These are phyloP conservation scores for Lactarius hengduanensis DNA, from an alignment of 768 basidiomycete genomes.

Conservation along the genomic window DNA sequence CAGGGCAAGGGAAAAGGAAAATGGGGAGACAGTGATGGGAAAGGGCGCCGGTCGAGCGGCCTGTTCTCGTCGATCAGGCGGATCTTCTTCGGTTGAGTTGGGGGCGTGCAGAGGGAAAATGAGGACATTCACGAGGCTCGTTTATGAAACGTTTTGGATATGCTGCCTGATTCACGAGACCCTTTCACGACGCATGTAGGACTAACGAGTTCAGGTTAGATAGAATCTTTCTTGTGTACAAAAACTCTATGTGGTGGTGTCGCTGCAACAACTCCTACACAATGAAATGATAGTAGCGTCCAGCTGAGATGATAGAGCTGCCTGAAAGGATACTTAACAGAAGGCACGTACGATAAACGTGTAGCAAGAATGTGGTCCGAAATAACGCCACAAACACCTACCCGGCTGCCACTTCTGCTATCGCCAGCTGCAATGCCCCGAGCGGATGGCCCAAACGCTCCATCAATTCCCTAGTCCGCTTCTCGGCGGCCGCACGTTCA, in stretches of 20 bases:
- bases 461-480: constrained; percentile 1
- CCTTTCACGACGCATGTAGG: not conserved
- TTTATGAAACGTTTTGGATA: not conserved
- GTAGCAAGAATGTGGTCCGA: not conserved
- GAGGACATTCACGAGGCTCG: not conserved
- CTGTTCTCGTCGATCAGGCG: constrained; percentile 21
- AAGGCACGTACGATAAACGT: not conserved
- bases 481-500: constrained; percentile 25
- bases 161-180: not conserved
- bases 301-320: not conserved
- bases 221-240: not conserved
- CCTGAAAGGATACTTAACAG: not conserved
- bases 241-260: not conserved
- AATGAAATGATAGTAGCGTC: not conserved
- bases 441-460: constrained; percentile 26
- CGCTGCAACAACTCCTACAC: not conserved
- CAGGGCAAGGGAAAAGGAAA: constrained; percentile 14
- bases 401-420: not conserved
- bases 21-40: not conserved
- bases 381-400: not conserved
- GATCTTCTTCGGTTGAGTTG: not conserved
- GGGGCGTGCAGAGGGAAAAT: constrained; percentile 1
- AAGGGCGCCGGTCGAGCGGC: constrained; percentile 6
- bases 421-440: constrained; percentile 1
- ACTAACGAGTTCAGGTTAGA: not conserved